Conservation (phyloP, 2,329 filamentous ascomycete genomes). For the Aureobasidium namibiae region DNA sequence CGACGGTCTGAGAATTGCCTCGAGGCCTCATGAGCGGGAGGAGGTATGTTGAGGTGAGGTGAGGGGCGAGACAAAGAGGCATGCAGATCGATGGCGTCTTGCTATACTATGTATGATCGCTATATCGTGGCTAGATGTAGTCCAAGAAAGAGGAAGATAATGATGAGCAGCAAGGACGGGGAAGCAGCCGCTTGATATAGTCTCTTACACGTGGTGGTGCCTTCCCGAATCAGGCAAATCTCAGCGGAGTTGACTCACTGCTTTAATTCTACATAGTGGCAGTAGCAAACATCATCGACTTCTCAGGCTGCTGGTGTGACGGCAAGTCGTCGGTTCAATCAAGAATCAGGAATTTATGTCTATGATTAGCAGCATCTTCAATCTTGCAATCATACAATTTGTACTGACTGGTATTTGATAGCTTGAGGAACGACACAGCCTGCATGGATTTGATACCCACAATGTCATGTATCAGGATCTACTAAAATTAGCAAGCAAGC, state of each 20-base stretch:
- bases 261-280: background rate
- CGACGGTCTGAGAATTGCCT: too few species aligned
- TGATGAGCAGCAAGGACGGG: background rate
- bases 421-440: background rate
- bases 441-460: background rate
- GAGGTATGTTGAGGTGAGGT: too few species aligned
- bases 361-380: background rate
- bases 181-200: background rate
- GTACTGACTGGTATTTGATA: background rate
- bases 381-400: background rate
- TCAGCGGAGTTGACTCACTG: background rate
- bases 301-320: background rate
- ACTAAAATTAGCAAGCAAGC: too few species aligned
- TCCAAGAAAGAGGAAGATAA: too few species aligned
- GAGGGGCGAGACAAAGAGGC: too few species aligned
- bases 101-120: too few species aligned
- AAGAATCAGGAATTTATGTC: background rate
- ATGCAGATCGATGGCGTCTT: too few species aligned
- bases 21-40: too few species aligned
- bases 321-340: too few species aligned
- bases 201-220: background rate
- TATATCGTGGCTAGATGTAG: too few species aligned
- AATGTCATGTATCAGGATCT: too few species aligned
- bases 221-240: background rate
- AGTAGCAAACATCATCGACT: background rate